A percentile compares a stretch with the other conserved stretches of the same genome.
Conservation (phyloP, 2,329 filamentous ascomycete species). For the Hypomyces perniciosus region DNA sequence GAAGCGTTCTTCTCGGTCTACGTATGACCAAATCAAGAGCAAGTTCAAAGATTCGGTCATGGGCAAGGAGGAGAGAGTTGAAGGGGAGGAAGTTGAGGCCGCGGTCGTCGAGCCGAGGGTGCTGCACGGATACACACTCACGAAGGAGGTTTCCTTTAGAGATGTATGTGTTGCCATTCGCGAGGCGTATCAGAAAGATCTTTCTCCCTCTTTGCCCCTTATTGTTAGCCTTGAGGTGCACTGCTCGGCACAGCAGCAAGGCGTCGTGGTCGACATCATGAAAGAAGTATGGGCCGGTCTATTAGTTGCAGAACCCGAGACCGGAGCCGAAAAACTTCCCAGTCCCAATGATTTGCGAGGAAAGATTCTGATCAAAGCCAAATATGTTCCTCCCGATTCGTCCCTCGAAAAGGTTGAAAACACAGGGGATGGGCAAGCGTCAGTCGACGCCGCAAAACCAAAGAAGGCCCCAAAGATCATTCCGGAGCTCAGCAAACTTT, state of each 20-base stretch:
- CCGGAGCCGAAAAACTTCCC: constrained; percentile 49
- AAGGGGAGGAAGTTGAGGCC: constrained; percentile 20
- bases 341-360: constrained; percentile 62
- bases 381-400: constrained; percentile 50
- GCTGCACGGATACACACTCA: constrained; percentile 83
- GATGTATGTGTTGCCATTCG: constrained; percentile 76
- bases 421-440: constrained; percentile 31
- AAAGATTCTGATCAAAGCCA: constrained; percentile 83
- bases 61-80: constrained; percentile 38
- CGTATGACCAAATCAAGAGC: constrained; percentile 58
- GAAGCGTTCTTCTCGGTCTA: constrained; percentile 48
- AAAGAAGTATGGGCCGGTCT: constrained; percentile 71
- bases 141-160: constrained; percentile 80
- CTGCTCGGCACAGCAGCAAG: constrained; percentile 72
- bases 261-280: constrained; percentile 90
- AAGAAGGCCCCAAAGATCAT: constrained; percentile 59
- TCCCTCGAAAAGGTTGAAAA: constrained; percentile 26
- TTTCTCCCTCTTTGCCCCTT: constrained; percentile 54
- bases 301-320: constrained; percentile 53
- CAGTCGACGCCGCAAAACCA: constrained; percentile 34
- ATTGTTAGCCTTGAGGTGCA: constrained; percentile 94
- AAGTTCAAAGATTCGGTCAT: constrained; percentile 40
- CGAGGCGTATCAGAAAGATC: constrained; percentile 55
- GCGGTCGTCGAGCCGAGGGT: constrained; percentile 63
- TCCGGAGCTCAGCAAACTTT: constrained; percentile 66